A percentile compares a stretch with the other conserved stretches of the same genome.
These are phyloP conservation scores for Saccharomycopsis guyanensis DNA, from an alignment of 805 yeast genomes.

Conservation along the genomic window DNA sequence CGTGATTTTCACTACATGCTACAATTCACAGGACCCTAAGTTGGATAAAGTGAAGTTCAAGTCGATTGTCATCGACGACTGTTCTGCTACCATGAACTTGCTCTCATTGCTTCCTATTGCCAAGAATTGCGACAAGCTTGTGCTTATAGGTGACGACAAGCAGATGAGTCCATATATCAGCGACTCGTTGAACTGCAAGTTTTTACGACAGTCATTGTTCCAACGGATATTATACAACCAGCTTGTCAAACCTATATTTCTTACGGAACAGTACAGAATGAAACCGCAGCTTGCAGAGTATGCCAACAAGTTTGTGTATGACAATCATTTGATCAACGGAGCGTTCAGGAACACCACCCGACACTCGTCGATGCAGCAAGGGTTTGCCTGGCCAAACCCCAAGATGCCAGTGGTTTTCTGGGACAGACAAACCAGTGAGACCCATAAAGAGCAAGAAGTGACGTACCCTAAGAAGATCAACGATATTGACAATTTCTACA, in stretches of 20 bases:
- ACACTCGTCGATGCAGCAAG: neutral
- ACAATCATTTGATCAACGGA: conserved; percentile 53
- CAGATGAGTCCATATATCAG: conserved; percentile 52
- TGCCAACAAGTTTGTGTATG: conserved; percentile 32
- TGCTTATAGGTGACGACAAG: conserved; percentile 49
- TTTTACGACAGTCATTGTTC: conserved; percentile 45
- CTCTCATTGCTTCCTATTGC: conserved; percentile 18
- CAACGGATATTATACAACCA: conserved; percentile 43
- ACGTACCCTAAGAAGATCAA: conserved; percentile 29
- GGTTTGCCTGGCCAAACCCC: conserved; percentile 46
- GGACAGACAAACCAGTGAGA: conserved; percentile 29
- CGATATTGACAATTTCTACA: conserved; percentile 19
- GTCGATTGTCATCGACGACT: conserved; percentile 18
- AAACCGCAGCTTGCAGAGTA: conserved; percentile 15
- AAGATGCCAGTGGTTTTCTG: conserved; percentile 54
- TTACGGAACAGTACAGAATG: conserved; percentile 60
- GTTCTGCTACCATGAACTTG: conserved; percentile 18
- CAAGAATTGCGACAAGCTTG: conserved; percentile 19
- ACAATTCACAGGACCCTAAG: conserved; percentile 18
- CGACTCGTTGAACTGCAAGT: conserved; percentile 37
- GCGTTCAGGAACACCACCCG: conserved; percentile 21
- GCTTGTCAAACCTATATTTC: conserved; percentile 49
- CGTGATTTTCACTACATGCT: conserved; percentile 20
- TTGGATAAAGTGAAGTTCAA: conserved; percentile 18
- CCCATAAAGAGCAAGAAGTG: conserved; percentile 49